Evolutionary conservation across 2,329 filamentous ascomycete species (phyloP).

Genomic region (Zalaria sp.): DNA sequence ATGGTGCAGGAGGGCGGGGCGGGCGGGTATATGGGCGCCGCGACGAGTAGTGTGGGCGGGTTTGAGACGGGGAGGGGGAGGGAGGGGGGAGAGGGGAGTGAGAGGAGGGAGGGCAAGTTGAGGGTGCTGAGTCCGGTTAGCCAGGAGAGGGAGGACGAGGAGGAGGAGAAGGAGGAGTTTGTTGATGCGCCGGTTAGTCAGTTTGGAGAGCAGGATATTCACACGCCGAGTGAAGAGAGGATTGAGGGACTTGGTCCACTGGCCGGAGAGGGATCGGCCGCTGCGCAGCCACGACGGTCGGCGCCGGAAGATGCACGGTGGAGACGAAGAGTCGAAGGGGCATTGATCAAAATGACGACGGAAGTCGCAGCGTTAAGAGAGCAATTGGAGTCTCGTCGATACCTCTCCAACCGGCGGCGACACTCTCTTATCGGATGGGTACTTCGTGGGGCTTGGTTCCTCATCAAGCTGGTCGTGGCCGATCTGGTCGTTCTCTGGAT

Average conservation of each 20-base stretch:
- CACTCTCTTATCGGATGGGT: conserved; percentile 56
- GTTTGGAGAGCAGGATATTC: conserved; percentile 5
- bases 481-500: conserved; percentile 54
- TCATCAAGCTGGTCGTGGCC: conserved; percentile 58
- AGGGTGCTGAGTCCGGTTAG: conserved; percentile 72
- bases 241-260: conserved; percentile 1
- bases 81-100: neutral
- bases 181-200: conserved; percentile 9
- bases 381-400: conserved; percentile 65
- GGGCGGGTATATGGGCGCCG: conserved; percentile 1
- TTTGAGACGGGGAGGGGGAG: neutral
- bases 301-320: conserved; percentile 42
- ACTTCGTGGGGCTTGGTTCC: conserved; percentile 53
- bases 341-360: conserved; percentile 76
- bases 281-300: conserved; percentile 4
- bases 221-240: neutral
- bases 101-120: conserved; percentile 11
- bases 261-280: too few species aligned
- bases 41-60: conserved; percentile 1
- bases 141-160: conserved; percentile 37
- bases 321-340: conserved; percentile 70
- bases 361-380: conserved; percentile 87
- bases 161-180: conserved; percentile 21
- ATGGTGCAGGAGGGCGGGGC: conserved; percentile 1
- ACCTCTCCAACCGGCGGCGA: conserved; percentile 53